Evolutionary conservation across 1,284 basidiomycete genomes (phyloP), one percentile per base, ranked within the genome.

Genomic region (Lignosus rhinocerotis): DNA sequence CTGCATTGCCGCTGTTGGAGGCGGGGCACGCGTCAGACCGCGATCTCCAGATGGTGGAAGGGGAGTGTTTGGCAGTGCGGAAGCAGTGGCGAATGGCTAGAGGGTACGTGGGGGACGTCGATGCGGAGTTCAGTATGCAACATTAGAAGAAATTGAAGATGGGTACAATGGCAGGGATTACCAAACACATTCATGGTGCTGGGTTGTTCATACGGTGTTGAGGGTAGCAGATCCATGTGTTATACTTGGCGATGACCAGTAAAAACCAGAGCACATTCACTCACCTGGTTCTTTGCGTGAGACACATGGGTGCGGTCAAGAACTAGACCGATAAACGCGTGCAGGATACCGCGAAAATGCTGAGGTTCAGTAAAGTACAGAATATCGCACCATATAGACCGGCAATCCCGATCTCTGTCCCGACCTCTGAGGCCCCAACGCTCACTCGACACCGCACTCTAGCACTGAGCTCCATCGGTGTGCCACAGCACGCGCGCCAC

Each of bases 401-500:
- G 14, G n/a, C 39, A 45, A 45, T 3, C 36, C 14, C 11, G 11
- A n/a, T n/a, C 14, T 5, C 36, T 4, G 3, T n/a, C 7, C 1
- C 36, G 1, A 14, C 6, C 36, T n/a, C 7, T 6, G 1, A 39
- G 14, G 12, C 36, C 5, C 11, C 14, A 6, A 39, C 36, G 6
- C 36, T 14, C 34, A 36, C 11, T 36, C 34, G 14, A 36, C 6
- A 11, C 34, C 11, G 25, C 25, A 25, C 25, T 25, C 25, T 25
- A 25, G 25, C 25, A 36, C 9, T 16, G 34, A 36, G 14, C 14
- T 4, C 36, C 55, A n/a, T 39, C 57, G 9, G 32, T n/a, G 12
- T 54, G 51, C 69, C 70, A 71, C 10, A 67, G 63, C 17, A 66
- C 32, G n/a, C 66, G 55, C n/a, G 61, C 46, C 7, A 66, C 53